Evolutionary conservation across 495 filamentous ascomycete genomes (phyloP).

Genomic region (Rhypophila decipiens): DNA sequence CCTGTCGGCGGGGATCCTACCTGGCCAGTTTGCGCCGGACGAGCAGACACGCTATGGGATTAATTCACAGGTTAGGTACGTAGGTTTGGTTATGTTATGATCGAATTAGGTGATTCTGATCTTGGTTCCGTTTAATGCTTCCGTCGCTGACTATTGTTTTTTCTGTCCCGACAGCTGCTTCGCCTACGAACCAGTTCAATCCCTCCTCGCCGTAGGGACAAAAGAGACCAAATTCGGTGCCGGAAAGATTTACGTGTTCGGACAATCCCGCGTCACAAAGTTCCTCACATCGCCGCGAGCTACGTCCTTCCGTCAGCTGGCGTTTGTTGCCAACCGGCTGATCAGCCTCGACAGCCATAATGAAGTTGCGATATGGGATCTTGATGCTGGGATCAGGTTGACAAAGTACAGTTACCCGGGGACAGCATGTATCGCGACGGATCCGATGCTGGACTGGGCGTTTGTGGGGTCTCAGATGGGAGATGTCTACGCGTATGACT

Average conservation of each 20-base stretch:
- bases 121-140: no score
- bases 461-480: constrained; percentile 72
- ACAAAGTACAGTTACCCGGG: constrained; percentile 66
- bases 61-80: constrained; percentile 70
- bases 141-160: no score
- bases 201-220: constrained; percentile 88
- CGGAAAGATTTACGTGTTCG: constrained; percentile 86
- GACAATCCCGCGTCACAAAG: constrained; percentile 71
- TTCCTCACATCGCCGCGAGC: constrained; percentile 61
- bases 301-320: constrained; percentile 30
- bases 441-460: constrained; percentile 86
- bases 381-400: constrained; percentile 52
- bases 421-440: constrained; percentile 64
- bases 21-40: constrained; percentile 73
- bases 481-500: constrained; percentile 82
- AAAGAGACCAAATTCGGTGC: constrained; percentile 69
- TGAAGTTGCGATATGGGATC: constrained; percentile 72
- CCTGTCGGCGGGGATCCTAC: constrained; percentile 69
- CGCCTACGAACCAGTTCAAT: constrained; percentile 89
- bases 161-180: constrained; percentile 61
- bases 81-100: background rate
- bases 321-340: constrained; percentile 61
- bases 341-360: constrained; percentile 77
- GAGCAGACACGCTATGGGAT: constrained; percentile 81
- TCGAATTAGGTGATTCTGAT: no score